phyloP scores from a whole-genome alignment of 306 rosid species.

The Sphenostylis stenocarpa region DNA sequence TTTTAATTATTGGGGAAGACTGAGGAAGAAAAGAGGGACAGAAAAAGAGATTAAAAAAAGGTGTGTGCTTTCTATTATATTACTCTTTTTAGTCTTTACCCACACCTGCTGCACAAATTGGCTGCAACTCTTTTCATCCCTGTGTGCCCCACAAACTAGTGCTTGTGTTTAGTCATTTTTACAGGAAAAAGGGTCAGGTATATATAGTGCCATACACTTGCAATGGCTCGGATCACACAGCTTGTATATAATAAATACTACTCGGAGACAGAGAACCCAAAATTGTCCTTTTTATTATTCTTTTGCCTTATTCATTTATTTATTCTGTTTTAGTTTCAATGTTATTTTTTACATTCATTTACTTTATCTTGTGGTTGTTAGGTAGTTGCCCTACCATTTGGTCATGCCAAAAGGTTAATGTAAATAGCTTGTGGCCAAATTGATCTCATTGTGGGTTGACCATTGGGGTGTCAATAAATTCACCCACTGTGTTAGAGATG shows the following conservation, averaged over 20 bases:
- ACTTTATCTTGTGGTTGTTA: not conserved
- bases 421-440: not conserved
- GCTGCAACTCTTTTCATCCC: conserved; percentile 29
- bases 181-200: conserved; percentile 10
- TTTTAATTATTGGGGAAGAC: conserved; percentile 1
- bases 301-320: not conserved
- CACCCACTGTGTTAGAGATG: not conserved
- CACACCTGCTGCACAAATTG: conserved; percentile 26
- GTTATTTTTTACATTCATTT: not conserved
- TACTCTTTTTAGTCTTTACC: conserved; percentile 33
- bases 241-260: not conserved
- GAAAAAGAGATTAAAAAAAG: not conserved
- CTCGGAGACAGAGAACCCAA: not conserved
- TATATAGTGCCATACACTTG: conserved; percentile 18
- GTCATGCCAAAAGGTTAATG: not conserved
- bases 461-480: not conserved
- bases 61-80: conserved; percentile 27
- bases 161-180: conserved; percentile 32
- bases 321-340: not conserved
- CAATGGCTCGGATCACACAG: conserved; percentile 26
- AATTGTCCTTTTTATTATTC: not conserved
- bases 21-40: conserved; percentile 1
- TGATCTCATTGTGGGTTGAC: not conserved
- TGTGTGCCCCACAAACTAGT: conserved; percentile 26
- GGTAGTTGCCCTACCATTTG: not conserved